These are phyloP conservation scores for Hypoxylon cercidicola DNA, from an alignment of 495 filamentous ascomycete genomes.

Conservation along the genomic window DNA sequence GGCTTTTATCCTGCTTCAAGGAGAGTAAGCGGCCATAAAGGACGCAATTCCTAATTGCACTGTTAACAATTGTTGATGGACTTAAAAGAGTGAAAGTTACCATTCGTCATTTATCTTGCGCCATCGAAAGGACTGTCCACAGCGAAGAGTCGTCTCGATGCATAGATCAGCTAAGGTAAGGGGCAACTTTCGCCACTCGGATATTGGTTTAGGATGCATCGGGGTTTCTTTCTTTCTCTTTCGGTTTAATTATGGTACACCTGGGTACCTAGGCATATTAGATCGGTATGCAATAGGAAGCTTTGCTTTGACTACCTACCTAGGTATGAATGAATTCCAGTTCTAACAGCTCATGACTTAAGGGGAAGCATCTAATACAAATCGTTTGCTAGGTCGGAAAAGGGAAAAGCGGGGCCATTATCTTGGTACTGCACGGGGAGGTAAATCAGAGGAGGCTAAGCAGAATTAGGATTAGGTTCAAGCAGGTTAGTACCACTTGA, in stretches of 20 bases:
- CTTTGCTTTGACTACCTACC: too few relatives aligned
- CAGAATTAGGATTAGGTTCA: constrained; percentile 15
- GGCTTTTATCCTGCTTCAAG: constrained; percentile 79
- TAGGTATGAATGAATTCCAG: not conserved
- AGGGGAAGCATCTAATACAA: not conserved
- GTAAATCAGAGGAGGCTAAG: constrained; percentile 11
- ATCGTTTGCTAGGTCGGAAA: not conserved
- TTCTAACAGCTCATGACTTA: not conserved
- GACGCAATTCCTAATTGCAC: constrained; percentile 71
- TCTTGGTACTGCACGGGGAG: not conserved
- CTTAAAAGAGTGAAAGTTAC: constrained; percentile 49
- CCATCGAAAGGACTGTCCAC: constrained; percentile 96
- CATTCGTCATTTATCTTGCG: constrained; percentile 85
- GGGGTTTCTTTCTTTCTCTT: not conserved
- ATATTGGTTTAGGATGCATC: constrained; percentile 50
- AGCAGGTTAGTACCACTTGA: constrained; percentile 14
- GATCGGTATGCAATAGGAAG: too few relatives aligned
- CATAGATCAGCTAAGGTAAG: constrained; percentile 84
- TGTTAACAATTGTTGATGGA: constrained; percentile 24
- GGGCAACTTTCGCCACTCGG: constrained; percentile 84
- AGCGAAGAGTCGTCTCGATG: constrained; percentile 89
- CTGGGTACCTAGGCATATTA: too few relatives aligned
- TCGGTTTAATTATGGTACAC: too few relatives aligned
- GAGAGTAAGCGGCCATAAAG: constrained; percentile 86
- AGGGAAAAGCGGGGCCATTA: constrained; percentile 28